Evolutionary conservation across 805 yeast species (phyloP), one percentile per base, ranked within the genome.

Genomic region (Cyberlindnera euphorbiae): DNA sequence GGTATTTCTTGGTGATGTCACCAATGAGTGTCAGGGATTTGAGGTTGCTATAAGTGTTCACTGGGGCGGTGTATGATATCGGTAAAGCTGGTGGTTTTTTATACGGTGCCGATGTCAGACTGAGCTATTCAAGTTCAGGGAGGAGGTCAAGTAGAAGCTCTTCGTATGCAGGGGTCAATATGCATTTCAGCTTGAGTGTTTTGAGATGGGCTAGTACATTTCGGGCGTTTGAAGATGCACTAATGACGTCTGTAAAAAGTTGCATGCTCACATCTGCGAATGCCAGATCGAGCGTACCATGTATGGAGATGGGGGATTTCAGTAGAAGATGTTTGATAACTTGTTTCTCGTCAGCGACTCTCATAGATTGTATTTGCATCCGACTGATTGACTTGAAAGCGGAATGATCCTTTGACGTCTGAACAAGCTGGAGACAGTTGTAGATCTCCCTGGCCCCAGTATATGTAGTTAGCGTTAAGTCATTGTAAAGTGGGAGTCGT

Each of bases 321-420:
- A 37, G 15, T 2, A 45, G 23, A 3, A 49, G 28, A 1, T 30
- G 37, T 6, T 40, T 40, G 5, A 51, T 14, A 1, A 49, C 33
- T n/a, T 38, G 43, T 15, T 35, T 30, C 30, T 51, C 58, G 16
- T 52, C 58, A 4, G 45, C 22, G 12, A 47, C 22, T 19, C 46
- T 41, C 12, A 46, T 36, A 0, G 56, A 46, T 2, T 38, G 36
- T 4, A 50, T 21, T 12, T 26, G 26, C 3, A 51, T 23, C 4
- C 32, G 26, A 5, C 33, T 35, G 9, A 52, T 31, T 9, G 16
- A 17, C 32, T 42, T 45, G 8, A 13, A 16, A 1, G 16, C 4
- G 2, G 41, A 26, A n/a, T 35, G 24, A 9, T 17, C 10, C 28
- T 41, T 43, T 19, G 49, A 49, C 6, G 25, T 30, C 7, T 28